Percentiles rank a stretch among this genome's conserved stretches.
These are phyloP conservation scores for Aspergillus sp. DNA, from an alignment of 2,329 filamentous ascomycete species.

Conservation along the genomic window DNA sequence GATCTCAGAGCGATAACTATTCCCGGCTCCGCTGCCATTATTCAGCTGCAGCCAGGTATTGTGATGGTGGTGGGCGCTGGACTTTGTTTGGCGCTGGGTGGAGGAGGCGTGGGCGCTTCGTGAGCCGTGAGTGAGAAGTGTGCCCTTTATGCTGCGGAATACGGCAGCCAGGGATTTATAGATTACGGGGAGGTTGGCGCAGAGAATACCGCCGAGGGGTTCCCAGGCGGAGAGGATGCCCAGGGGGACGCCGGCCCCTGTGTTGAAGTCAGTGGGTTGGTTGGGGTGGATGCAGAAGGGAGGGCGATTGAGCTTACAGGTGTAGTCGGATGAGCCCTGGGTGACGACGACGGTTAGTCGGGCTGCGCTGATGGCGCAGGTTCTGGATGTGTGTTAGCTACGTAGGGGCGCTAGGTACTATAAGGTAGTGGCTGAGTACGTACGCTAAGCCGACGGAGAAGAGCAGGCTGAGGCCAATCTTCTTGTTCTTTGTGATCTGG, in stretches of 20 bases:
- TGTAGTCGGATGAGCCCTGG: constrained; percentile 6
- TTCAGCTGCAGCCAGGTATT: not conserved
- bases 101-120: not conserved
- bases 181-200: constrained; percentile 13
- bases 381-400: constrained; percentile 1
- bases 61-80: not conserved
- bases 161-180: not conserved
- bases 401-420: not conserved
- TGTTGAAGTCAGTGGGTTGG: not conserved
- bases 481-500: constrained; percentile 13
- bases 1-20: not conserved
- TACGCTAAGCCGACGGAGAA: constrained; percentile 17
- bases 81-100: not conserved
- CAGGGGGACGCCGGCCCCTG: constrained; percentile 8
- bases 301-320: not conserved
- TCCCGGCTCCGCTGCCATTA: not conserved
- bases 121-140: not conserved
- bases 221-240: constrained; percentile 15
- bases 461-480: constrained; percentile 16
- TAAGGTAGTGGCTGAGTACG: not conserved
- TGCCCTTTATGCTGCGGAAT: not conserved
- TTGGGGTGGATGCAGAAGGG: no score
- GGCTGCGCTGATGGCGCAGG: constrained; percentile 9
- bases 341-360: constrained; percentile 9
- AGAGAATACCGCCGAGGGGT: constrained; percentile 13